Base-by-base conservation (phyloP, 352 stramenopile species). In the Nothophytophthora sp. region DNA sequence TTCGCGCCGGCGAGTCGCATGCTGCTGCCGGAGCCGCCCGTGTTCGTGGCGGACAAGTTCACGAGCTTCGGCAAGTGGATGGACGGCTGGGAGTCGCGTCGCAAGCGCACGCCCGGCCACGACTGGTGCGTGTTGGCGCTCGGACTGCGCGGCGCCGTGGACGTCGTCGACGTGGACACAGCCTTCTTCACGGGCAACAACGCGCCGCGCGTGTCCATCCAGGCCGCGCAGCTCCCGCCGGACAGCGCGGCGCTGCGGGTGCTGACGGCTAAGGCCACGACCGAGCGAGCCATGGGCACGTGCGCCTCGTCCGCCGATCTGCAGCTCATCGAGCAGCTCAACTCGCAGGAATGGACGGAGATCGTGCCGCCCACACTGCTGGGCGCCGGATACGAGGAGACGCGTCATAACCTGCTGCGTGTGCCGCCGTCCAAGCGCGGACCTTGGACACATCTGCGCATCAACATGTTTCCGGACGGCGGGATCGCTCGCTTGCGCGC, bases 11-110 rank as follows among this genome's bases (percentile, higher is more conserved):
- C 92, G 5, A 83, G 96, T 52, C 86, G 81, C 42, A 45, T 98
- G 39, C 69, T 98, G 15, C 67, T 76, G 29, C 73, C 83, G 0
- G 56, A 81, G 25, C 41, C 67, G 25, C 90, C 94, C 0, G 63
- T 92, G n/a, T 98, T 97, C 65, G 84, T 96, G 44, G 61, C 82
- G 0, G 82, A 98, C 60, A 79, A 92, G 28, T 99, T 94, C 74
- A 98, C 92, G 33, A 69, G 74, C 44, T 96, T 92, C 47, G 90
- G 92, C 52, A 98, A 98, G 65, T 97, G 96, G 66, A 98, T 98
- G 93, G 92, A 98, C 70, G 92, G 94, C 13, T 98, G 94, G 94
- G 95, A 98, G 67, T 97, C 92, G 20, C 91, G 92, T 0, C 77
- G 94, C 54, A 97, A 98, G 67, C 76, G 76, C 41, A 65, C 79